Conservation (phyloP, 441 rosid species). For the Populus hybrid region DNA sequence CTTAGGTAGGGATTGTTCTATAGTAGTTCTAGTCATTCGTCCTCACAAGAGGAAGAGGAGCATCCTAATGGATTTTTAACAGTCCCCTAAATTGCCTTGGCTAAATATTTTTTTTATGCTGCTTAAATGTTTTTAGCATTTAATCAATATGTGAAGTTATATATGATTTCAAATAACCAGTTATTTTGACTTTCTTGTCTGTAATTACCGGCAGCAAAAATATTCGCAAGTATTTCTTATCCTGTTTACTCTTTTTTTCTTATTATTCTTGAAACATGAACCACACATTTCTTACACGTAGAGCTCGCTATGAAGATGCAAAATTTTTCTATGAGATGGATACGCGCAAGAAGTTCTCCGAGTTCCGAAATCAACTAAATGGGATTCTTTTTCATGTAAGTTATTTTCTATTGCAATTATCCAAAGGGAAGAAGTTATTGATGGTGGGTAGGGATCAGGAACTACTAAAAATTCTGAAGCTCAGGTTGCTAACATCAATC, state of each 20-base stretch:
- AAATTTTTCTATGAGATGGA: conserved; percentile 93
- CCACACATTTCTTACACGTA: conserved; percentile 31
- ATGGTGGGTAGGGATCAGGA: not conserved
- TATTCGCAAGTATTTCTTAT: not conserved
- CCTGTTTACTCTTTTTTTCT: not conserved
- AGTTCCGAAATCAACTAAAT: conserved; percentile 70
- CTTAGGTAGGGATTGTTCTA: conserved; percentile 62
- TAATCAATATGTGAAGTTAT: not conserved
- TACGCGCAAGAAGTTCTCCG: conserved; percentile 62
- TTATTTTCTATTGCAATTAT: conserved; percentile 20
- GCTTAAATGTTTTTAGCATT: conserved; percentile 2
- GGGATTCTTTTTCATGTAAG: conserved; percentile 98
- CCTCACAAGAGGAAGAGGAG: not conserved
- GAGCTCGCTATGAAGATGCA: conserved; percentile 99
- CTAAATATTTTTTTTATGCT: not conserved
- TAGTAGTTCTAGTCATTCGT: conserved; percentile 3
- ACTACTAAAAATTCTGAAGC: not conserved
- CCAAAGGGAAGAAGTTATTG: not conserved
- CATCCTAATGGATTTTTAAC: not conserved
- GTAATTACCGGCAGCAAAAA: not conserved
- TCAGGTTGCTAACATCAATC: not conserved
- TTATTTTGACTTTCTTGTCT: not conserved
- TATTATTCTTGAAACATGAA: conserved; percentile 13
- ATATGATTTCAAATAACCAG: not conserved
- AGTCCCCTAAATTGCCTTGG: not conserved